Evolutionary conservation across 2,329 filamentous ascomycete genomes (phyloP).

Genomic region (Drechslerella coelobrocha): DNA sequence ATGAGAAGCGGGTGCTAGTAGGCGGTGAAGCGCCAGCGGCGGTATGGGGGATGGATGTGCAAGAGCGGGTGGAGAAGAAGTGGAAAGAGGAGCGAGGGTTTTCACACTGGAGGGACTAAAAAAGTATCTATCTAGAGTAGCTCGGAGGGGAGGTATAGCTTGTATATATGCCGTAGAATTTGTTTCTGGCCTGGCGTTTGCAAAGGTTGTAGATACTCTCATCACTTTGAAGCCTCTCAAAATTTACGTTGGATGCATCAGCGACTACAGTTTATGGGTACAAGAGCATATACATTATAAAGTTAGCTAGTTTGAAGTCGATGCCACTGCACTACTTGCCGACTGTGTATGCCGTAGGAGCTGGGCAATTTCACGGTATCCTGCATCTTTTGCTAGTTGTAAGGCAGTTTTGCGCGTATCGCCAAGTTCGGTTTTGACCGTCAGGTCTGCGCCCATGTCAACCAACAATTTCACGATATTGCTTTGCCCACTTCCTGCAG

Average conservation of each 20-base stretch:
- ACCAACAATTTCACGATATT: slow-evolving; percentile 1
- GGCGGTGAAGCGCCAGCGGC: slow-evolving; percentile 72
- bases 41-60: slow-evolving; percentile 73
- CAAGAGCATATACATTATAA: no score
- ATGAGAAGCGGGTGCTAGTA: slow-evolving; percentile 80
- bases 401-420: slow-evolving; percentile 1
- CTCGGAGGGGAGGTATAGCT: no score
- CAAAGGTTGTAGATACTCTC: no score
- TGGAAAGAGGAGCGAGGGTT: slow-evolving; percentile 68
- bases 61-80: slow-evolving; percentile 72
- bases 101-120: slow-evolving; percentile 38
- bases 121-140: no score
- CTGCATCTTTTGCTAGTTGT: slow-evolving; percentile 4
- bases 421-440: not conserved
- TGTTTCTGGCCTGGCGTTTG: no score
- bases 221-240: no score
- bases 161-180: not conserved
- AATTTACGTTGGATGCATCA: no score
- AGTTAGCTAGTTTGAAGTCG: no score
- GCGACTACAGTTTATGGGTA: no score
- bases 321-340: no score
- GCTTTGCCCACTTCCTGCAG: not conserved
- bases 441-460: slow-evolving; percentile 6
- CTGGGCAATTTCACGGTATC: not conserved
- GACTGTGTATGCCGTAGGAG: not conserved